phyloP scores from a whole-genome alignment of 805 yeast species.

The Schizosaccharomyces cryophilus region DNA sequence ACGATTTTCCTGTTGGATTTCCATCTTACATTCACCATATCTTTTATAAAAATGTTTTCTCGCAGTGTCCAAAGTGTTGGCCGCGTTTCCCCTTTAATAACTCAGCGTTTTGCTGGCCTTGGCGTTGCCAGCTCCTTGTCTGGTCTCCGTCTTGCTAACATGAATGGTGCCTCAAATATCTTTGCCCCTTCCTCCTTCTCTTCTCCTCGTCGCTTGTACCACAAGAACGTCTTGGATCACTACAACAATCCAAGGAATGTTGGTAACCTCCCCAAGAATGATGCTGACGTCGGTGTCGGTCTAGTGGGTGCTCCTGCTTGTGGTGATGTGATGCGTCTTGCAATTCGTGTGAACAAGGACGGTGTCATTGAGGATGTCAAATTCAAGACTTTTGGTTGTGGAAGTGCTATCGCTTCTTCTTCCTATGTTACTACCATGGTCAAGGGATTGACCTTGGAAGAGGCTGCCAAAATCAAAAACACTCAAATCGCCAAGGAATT shows the following conservation, averaged over 20 bases:
- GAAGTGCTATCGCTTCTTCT: slow-evolving; percentile 89
- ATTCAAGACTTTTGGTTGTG: slow-evolving; percentile 98
- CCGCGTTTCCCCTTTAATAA: too few relatives aligned
- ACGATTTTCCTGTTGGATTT: too few relatives aligned
- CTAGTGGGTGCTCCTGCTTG: slow-evolving; percentile 71
- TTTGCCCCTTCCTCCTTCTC: neutral
- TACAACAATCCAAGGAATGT: slow-evolving; percentile 93
- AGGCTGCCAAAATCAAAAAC: slow-evolving; percentile 78
- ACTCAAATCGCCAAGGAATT: slow-evolving; percentile 86
- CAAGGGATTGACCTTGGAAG: slow-evolving; percentile 81
- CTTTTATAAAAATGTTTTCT: too few relatives aligned
- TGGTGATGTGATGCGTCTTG: slow-evolving; percentile 96
- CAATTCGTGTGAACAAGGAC: slow-evolving; percentile 75
- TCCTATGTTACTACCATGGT: slow-evolving; percentile 88
- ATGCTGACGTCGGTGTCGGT: slow-evolving; percentile 73
- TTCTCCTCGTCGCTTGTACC: slow-evolving; percentile 23
- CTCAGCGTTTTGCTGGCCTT: neutral
- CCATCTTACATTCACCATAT: too few relatives aligned
- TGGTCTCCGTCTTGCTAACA: too few relatives aligned
- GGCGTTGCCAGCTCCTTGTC: neutral
- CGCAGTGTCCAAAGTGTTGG: too few relatives aligned
- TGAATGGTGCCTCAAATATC: neutral
- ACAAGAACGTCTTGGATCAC: slow-evolving; percentile 85
- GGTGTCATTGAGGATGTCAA: slow-evolving; percentile 87
- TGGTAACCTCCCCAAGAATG: slow-evolving; percentile 65